Evolutionary conservation across 257 asterid species (phyloP).

Genomic region (Solanum pennellii): DNA sequence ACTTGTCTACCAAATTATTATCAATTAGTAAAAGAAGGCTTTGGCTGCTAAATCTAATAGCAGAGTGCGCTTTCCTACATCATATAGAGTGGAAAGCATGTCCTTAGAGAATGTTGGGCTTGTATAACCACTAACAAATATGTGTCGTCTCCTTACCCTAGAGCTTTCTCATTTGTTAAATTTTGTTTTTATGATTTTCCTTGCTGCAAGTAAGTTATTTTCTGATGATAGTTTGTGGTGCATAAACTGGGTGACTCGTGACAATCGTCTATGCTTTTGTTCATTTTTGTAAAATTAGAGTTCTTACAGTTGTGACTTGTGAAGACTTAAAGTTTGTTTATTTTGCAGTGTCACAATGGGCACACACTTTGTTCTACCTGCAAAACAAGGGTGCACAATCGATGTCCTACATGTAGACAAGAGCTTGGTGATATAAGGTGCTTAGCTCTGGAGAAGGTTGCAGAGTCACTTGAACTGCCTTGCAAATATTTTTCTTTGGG

Average conservation of each 20-base stretch:
- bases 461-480: slow-evolving; percentile 72
- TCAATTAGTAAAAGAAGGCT: neutral
- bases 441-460: slow-evolving; percentile 83
- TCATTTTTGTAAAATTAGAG: neutral
- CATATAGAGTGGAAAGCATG: neutral
- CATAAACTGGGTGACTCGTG: neutral
- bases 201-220: neutral
- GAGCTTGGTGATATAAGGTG: slow-evolving; percentile 91
- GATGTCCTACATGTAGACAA: slow-evolving; percentile 90
- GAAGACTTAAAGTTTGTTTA: neutral
- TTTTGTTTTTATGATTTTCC: neutral
- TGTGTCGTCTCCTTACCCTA: neutral
- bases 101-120: neutral
- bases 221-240: neutral
- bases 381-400: slow-evolving; percentile 70
- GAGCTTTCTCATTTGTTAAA: neutral
- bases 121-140: neutral
- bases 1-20: neutral
- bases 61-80: neutral
- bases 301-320: neutral
- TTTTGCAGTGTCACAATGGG: slow-evolving; percentile 76
- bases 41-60: neutral
- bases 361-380: slow-evolving; percentile 88
- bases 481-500: slow-evolving; percentile 72
- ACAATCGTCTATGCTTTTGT: neutral